Base-by-base conservation (phyloP, 2,329 filamentous ascomycete genomes). In the Fusarium brachygibbosum region DNA sequence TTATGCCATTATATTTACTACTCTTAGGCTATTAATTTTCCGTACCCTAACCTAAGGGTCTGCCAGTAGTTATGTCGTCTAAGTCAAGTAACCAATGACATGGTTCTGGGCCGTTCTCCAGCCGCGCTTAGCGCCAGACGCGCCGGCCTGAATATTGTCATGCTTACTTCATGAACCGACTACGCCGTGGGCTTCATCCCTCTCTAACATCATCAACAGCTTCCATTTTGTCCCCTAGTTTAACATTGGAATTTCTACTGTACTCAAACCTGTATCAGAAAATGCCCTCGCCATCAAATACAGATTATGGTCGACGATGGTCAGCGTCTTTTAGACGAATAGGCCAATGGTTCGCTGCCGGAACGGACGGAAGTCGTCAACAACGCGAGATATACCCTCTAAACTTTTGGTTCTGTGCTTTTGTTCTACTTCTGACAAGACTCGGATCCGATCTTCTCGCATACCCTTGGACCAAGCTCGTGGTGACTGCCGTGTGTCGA, bases 401-500 rank as follows among this genome's bases (percentile, higher is more conserved):
- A 4, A 61, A 60, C 19, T 60, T 61, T 23, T 61, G 55, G 58
- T 56, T 61, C 10, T 51, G 55, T 2, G 40, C 37, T 16, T 14
- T 32, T 17, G 13, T 50, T 2, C 21, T 61, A 2, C 59, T 59
- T 13, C 31, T 60, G 9, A 25, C 23, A 11, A 38, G 41, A n/a
- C 8, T 52, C 9, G 58, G 42, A 10, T 59, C 42, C 17, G 49
- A 42, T 6, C 58, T 61, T 35, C 55, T 60, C 19, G 19, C 35
- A 8, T 58, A 58, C 11, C 55, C 58, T 4, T 51, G 29, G 2
- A 25, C 42, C 10, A 35, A 35, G 10, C 58, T 61, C 38, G 28
- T 61, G 14, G 42, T 51, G 31, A 37, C 42, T 32, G 55, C 55
- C 4, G 54, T 61, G 5, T 61, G 58, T 31, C 58, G 37, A 49